Conservation (phyloP, 2,329 filamentous ascomycete species). For the Xylaria sp. region DNA sequence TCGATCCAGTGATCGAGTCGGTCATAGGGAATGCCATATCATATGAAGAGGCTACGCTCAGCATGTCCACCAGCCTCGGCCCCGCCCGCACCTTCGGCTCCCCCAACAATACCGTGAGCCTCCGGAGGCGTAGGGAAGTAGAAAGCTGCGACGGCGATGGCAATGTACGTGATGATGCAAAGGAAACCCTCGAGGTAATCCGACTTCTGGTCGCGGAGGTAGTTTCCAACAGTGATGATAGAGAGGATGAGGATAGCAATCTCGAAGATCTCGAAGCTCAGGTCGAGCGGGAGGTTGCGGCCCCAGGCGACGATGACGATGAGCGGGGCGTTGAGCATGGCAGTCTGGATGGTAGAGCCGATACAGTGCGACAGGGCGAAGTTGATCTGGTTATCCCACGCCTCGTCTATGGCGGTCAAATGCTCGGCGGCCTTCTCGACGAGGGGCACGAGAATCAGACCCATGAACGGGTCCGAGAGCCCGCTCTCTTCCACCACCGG, state of each 20-base stretch:
- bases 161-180: constrained; percentile 74
- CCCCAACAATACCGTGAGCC: neutral
- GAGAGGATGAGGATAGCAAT: constrained; percentile 82
- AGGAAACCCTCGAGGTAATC: constrained; percentile 91
- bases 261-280: constrained; percentile 90
- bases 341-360: constrained; percentile 88
- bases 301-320: constrained; percentile 88
- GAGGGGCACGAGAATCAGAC: constrained; percentile 81
- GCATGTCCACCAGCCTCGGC: constrained; percentile 16
- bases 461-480: constrained; percentile 65
- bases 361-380: constrained; percentile 87
- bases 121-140: constrained; percentile 68
- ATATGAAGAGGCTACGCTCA: constrained; percentile 30
- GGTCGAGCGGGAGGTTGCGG: constrained; percentile 73
- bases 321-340: constrained; percentile 85
- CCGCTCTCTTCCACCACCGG: constrained; percentile 58
- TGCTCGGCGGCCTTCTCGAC: constrained; percentile 91
- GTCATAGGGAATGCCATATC: neutral
- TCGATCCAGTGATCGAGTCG: neutral
- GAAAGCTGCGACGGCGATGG: constrained; percentile 67
- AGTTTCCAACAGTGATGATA: constrained; percentile 87
- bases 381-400: constrained; percentile 85
- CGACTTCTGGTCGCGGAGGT: constrained; percentile 86
- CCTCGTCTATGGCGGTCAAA: constrained; percentile 84
- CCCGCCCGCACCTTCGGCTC: neutral